Evolutionary conservation across 257 asterid genomes (phyloP).

Genomic region (Nicotiana sylvestris): DNA sequence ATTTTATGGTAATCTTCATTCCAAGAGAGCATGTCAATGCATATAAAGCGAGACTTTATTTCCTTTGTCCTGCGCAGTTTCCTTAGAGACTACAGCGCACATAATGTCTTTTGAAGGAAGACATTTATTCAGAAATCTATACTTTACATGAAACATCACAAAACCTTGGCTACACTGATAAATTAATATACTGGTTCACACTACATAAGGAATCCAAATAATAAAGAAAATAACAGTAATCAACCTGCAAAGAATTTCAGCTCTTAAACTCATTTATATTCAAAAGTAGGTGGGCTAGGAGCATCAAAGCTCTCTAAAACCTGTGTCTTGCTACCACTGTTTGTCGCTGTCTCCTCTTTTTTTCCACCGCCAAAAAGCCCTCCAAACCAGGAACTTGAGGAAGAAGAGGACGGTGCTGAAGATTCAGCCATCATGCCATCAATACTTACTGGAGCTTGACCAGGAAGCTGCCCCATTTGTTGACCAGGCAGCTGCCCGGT

Average conservation of each 20-base stretch:
- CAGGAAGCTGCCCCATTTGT: conserved; percentile 60
- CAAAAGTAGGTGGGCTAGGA: conserved; percentile 84
- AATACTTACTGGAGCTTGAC: conserved; percentile 47
- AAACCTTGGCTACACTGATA: background rate
- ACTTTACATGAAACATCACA: background rate
- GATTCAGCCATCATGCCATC: conserved; percentile 35
- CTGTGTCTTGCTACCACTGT: conserved; percentile 70
- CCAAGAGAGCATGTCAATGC: background rate
- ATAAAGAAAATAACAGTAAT: background rate
- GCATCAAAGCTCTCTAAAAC: conserved; percentile 95
- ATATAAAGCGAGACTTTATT: background rate
- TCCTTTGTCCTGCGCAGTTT: background rate
- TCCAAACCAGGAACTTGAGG: conserved; percentile 77
- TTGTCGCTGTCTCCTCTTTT: conserved; percentile 41
- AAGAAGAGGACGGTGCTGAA: conserved; percentile 26
- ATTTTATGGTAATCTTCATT: background rate
- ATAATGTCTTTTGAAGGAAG: background rate
- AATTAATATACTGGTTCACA: background rate
- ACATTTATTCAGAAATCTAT: background rate
- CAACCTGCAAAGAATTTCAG: background rate
- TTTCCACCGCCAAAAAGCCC: conserved; percentile 61
- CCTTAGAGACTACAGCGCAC: background rate
- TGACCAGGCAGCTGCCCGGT: conserved; percentile 58
- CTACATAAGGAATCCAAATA: background rate
- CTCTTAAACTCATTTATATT: conserved; percentile 55